These are phyloP conservation scores for Trypanosoma scelopori DNA, from an alignment of 208 protist genomes.

Conservation along the genomic window DNA sequence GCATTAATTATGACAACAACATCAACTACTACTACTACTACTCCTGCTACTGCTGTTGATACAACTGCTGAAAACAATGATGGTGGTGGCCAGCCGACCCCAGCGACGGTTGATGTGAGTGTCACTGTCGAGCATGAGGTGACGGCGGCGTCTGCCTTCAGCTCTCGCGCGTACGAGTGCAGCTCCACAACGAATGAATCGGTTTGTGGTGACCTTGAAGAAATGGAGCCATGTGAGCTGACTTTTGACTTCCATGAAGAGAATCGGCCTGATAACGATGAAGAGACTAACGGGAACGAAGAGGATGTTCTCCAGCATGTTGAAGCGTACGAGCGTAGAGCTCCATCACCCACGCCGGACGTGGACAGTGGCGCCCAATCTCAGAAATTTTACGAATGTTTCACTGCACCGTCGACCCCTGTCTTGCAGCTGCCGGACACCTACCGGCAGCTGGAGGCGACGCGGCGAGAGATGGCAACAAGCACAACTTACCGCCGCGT, in stretches of 20 bases:
- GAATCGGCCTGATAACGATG: not conserved
- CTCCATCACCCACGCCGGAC: not conserved
- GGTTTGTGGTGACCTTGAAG: not conserved
- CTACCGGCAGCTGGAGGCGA: constrained; percentile 20
- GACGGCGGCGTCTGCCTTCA: not conserved
- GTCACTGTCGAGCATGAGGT: not conserved
- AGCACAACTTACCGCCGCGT: not conserved
- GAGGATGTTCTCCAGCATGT: not conserved
- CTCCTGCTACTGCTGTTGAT: too few species aligned
- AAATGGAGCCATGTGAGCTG: constrained; percentile 1
- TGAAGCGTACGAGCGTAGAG: not conserved
- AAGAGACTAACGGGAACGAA: constrained; percentile 1
- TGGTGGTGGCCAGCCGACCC: not conserved
- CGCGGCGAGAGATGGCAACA: constrained; percentile 17
- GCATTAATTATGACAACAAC: too few species aligned
- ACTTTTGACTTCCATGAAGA: constrained; percentile 11
- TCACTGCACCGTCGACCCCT: constrained; percentile 44
- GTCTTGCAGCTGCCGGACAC: constrained; percentile 17
- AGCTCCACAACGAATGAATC: constrained; percentile 24
- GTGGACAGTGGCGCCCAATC: not conserved
- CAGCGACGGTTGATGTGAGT: not conserved
- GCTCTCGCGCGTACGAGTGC: constrained; percentile 20
- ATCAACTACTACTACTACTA: too few species aligned
- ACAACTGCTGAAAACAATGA: not conserved
- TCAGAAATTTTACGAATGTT: constrained; percentile 52